These are phyloP conservation scores for Trametes villosa DNA, from an alignment of 768 basidiomycete genomes.

Conservation along the genomic window DNA sequence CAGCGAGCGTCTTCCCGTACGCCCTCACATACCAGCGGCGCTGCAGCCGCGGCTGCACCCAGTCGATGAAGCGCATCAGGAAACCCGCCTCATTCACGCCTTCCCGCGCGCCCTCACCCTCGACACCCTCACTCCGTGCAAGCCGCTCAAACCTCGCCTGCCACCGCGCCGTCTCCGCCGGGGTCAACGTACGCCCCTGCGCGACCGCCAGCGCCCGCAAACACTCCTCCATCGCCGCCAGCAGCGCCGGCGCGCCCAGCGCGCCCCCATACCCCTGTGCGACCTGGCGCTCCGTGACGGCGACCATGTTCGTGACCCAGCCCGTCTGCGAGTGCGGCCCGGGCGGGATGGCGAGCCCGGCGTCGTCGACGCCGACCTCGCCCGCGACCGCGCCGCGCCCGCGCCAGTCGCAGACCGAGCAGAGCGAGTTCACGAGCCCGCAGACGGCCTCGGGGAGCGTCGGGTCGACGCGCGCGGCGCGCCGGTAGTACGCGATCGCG, in stretches of 20 bases:
- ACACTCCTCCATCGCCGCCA: slow-evolving; percentile 41
- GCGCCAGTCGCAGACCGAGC: slow-evolving; percentile 51
- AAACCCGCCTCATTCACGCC: slow-evolving; percentile 46
- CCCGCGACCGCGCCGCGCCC: slow-evolving; percentile 42
- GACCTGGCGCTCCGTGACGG: slow-evolving; percentile 45
- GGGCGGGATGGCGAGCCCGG: slow-evolving; percentile 24
- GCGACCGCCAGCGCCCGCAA: slow-evolving; percentile 39
- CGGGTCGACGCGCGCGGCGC: slow-evolving; percentile 48
- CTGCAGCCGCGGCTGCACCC: slow-evolving; percentile 47
- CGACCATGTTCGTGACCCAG: slow-evolving; percentile 44
- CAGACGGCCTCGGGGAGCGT: slow-evolving; percentile 52
- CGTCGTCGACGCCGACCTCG: slow-evolving; percentile 31
- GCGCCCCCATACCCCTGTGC: slow-evolving; percentile 36
- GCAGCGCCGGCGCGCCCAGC: slow-evolving; percentile 33
- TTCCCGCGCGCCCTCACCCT: slow-evolving; percentile 25
- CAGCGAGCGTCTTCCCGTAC: slow-evolving; percentile 36
- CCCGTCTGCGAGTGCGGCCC: slow-evolving; percentile 23
- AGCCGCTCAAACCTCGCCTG: slow-evolving; percentile 36
- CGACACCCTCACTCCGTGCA: slow-evolving; percentile 22
- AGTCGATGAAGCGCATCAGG: slow-evolving; percentile 49
- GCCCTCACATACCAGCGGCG: slow-evolving; percentile 45
- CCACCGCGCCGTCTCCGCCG: slow-evolving; percentile 38
- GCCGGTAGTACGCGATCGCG: slow-evolving; percentile 49
- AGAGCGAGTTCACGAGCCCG: slow-evolving; percentile 50
- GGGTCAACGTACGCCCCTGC: slow-evolving; percentile 30